phyloP scores from a whole-genome alignment of 2,329 filamentous ascomycete genomes.

The Colletotrichum echinochloae region DNA sequence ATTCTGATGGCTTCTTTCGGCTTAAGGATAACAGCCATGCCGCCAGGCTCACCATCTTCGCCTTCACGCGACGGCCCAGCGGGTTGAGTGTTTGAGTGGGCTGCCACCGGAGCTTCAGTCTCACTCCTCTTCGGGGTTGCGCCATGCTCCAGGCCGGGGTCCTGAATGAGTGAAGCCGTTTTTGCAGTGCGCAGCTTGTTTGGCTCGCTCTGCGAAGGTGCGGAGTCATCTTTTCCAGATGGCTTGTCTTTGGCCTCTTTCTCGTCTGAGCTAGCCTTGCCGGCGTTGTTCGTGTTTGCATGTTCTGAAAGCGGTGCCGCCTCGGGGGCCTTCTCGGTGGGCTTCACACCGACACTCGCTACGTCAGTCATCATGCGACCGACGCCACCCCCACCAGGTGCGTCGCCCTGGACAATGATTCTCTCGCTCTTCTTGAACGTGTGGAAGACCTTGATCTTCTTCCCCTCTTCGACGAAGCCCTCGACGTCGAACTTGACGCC shows the following conservation, averaged over 20 bases:
- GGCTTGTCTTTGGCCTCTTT: conserved; percentile 29
- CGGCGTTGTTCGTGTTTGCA: conserved; percentile 44
- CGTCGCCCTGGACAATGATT: conserved; percentile 71
- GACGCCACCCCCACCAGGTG: conserved; percentile 62
- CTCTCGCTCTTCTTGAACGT: conserved; percentile 81
- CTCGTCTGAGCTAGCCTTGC: conserved; percentile 24
- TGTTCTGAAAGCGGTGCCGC: conserved; percentile 50
- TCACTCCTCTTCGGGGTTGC: conserved; percentile 28
- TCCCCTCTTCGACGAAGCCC: conserved; percentile 89
- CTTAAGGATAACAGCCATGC: conserved; percentile 82
- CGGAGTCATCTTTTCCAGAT: conserved; percentile 2
- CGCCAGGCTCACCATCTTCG: conserved; percentile 61
- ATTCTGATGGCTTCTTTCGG: conserved; percentile 77
- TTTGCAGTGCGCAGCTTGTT: conserved; percentile 44
- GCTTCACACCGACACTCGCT: conserved; percentile 54
- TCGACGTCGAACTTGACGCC: conserved; percentile 90
- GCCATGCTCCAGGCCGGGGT: conserved; percentile 3
- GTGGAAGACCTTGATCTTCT: conserved; percentile 85
- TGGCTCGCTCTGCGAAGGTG: conserved; percentile 38
- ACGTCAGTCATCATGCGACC: conserved; percentile 67
- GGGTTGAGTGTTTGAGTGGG: conserved; percentile 20
- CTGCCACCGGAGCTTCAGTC: conserved; percentile 7
- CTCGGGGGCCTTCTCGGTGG: conserved; percentile 52
- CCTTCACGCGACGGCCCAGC: conserved; percentile 16
- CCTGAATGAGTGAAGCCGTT: conserved; percentile 51